These are phyloP conservation scores for Cryptosporidium viatorum DNA, from an alignment of 169 alveolate species.

Conservation along the genomic window DNA sequence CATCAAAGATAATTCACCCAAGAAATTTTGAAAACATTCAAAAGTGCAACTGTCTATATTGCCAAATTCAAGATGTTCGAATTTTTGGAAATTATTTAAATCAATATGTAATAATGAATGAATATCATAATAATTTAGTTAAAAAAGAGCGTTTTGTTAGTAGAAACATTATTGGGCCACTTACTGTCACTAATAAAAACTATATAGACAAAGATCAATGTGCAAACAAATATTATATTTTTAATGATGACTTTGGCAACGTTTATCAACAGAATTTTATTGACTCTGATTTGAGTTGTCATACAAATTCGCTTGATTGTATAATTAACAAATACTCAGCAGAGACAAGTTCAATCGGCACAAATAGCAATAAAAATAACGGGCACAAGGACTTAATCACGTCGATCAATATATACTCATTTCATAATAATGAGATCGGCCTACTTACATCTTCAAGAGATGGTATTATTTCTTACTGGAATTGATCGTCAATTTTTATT, in stretches of 20 bases:
- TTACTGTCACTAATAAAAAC: neutral
- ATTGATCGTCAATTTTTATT: neutral
- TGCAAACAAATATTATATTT: slow-evolving; percentile 6
- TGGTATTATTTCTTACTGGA: slow-evolving; percentile 71
- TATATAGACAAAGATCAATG: too few species aligned
- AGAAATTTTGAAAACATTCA: neutral
- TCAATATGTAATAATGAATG: neutral
- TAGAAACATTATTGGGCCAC: slow-evolving; percentile 27
- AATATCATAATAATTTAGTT: neutral
- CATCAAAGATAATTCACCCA: neutral
- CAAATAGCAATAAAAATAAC: neutral
- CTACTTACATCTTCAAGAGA: slow-evolving; percentile 64
- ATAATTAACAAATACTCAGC: neutral
- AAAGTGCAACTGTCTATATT: slow-evolving; percentile 15
- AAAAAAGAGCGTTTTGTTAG: neutral
- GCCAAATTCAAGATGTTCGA: slow-evolving; percentile 18
- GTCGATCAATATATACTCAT: slow-evolving; percentile 15
- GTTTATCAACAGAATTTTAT: slow-evolving; percentile 11
- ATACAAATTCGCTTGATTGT: neutral
- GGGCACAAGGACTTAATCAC: slow-evolving; percentile 53
- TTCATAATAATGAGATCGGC: slow-evolving; percentile 19
- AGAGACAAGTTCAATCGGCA: neutral
- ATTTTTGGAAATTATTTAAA: slow-evolving; percentile 32
- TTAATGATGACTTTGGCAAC: slow-evolving; percentile 42
- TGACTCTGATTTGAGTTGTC: neutral